Conservation (phyloP, 2,329 filamentous ascomycete genomes). For the Monosporascus sp. region DNA sequence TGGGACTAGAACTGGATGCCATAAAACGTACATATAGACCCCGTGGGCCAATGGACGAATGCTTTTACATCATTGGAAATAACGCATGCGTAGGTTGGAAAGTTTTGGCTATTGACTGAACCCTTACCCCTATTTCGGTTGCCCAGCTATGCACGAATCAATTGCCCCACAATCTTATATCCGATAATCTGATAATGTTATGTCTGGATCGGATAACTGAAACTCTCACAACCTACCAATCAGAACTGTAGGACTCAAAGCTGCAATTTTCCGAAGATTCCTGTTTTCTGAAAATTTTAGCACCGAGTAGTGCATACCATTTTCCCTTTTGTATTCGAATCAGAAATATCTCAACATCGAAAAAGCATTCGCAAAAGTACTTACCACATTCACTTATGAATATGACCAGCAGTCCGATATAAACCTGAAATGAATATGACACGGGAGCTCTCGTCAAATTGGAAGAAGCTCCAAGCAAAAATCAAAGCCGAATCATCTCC, state of each 20-base stretch:
- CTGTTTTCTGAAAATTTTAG: background rate
- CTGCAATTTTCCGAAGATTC: background rate
- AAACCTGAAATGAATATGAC: conserved; percentile 30
- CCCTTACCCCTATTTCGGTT: no score
- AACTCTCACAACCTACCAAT: no score
- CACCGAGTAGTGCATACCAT: background rate
- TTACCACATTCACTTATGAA: background rate
- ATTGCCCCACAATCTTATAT: no score
- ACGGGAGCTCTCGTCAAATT: conserved; percentile 60
- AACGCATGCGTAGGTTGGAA: background rate
- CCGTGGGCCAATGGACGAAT: background rate
- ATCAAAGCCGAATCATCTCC: conserved; percentile 43
- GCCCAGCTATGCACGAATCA: no score
- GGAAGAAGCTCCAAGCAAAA: conserved; percentile 70
- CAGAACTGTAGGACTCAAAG: background rate
- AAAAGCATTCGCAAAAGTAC: no score
- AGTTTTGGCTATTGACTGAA: background rate
- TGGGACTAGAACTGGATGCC: background rate
- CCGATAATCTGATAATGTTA: no score
- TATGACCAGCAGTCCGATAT: background rate
- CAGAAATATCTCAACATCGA: background rate
- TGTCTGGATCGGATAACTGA: no score
- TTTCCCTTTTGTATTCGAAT: background rate
- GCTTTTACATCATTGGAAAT: background rate
- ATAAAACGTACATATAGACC: background rate